phyloP scores from a whole-genome alignment of 371 early-diverging fungal genomes.

The Mucor indicus region DNA sequence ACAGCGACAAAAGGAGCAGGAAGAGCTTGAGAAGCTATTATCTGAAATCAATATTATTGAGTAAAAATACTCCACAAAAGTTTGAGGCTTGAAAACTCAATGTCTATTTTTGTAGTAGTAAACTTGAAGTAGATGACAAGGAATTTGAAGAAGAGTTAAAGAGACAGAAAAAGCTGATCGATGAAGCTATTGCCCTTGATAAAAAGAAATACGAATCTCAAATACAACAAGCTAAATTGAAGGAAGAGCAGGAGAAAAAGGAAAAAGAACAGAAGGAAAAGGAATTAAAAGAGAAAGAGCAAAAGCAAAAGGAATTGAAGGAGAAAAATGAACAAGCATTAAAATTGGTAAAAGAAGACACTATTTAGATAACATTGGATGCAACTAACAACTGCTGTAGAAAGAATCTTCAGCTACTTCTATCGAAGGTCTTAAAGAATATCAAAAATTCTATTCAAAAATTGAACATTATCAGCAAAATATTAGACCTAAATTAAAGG shows the following conservation, averaged over 20 bases:
- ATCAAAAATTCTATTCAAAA: slow-evolving; percentile 25
- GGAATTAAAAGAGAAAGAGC: slow-evolving; percentile 8
- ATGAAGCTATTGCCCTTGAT: slow-evolving; percentile 21
- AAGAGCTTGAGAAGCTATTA: neutral
- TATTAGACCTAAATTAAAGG: slow-evolving; percentile 16
- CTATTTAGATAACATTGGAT: neutral
- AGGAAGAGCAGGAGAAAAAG: slow-evolving; percentile 11
- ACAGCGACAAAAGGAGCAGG: neutral
- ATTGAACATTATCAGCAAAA: slow-evolving; percentile 21
- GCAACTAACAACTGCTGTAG: neutral
- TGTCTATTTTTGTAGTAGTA: neutral
- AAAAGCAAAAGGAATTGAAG: slow-evolving; percentile 15
- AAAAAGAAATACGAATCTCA: slow-evolving; percentile 9
- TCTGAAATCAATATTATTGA: neutral
- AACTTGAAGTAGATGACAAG: slow-evolving; percentile 2
- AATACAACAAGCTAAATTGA: slow-evolving; percentile 9
- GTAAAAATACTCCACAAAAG: slow-evolving; percentile 4
- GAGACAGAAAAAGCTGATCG: slow-evolving; percentile 3
- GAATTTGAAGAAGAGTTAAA: slow-evolving; percentile 13
- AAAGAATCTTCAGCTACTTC: slow-evolving; percentile 23
- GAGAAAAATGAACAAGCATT: slow-evolving; percentile 19
- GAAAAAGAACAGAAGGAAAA: slow-evolving; percentile 17
- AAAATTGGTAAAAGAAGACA: neutral
- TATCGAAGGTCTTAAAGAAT: slow-evolving; percentile 29
- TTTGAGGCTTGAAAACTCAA: neutral